A percentile compares a stretch with the other conserved stretches of the same genome.
phyloP scores from a whole-genome alignment of 225 moss, liverwort and hornwort genomes.

The Polytrichum commune region DNA sequence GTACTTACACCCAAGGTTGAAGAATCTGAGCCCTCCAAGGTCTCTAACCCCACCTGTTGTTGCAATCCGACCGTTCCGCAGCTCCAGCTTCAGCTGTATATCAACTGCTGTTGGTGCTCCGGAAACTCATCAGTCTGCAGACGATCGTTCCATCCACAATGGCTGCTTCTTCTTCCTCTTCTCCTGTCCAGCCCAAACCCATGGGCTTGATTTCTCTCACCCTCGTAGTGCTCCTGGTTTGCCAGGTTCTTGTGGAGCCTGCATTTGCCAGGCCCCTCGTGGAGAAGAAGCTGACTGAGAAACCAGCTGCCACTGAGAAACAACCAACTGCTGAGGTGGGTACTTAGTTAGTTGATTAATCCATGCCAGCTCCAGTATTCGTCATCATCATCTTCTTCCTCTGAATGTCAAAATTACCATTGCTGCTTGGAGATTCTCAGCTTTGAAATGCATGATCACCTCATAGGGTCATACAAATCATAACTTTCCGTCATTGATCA shows the following conservation, averaged over 20 bases:
- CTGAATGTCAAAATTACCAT: background rate
- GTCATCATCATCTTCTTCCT: no score
- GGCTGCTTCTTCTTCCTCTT: constrained; percentile 1
- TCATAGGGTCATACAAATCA: background rate
- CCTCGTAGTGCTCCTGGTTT: constrained; percentile 24
- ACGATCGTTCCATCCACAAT: constrained; percentile 1
- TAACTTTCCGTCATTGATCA: no score
- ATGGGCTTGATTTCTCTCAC: constrained; percentile 20
- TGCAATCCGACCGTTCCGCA: background rate
- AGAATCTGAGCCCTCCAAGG: no score
- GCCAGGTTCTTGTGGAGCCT: constrained; percentile 31
- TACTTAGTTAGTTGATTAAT: background rate
- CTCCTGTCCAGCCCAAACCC: constrained; percentile 2
- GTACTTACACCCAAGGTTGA: no score
- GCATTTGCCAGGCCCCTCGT: constrained; percentile 21
- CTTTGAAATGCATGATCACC: background rate
- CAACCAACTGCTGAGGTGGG: background rate
- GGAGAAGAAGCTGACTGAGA: constrained; percentile 15
- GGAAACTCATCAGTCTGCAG: background rate
- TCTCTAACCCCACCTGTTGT: background rate
- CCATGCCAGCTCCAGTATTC: background rate
- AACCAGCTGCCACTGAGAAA: constrained; percentile 14
- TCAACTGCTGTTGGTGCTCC: constrained; percentile 5
- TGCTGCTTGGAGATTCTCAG: background rate
- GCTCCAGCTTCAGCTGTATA: constrained; percentile 23